Base-by-base conservation (phyloP, 1,284 basidiomycete species). In the Wolfiporia cocos region DNA sequence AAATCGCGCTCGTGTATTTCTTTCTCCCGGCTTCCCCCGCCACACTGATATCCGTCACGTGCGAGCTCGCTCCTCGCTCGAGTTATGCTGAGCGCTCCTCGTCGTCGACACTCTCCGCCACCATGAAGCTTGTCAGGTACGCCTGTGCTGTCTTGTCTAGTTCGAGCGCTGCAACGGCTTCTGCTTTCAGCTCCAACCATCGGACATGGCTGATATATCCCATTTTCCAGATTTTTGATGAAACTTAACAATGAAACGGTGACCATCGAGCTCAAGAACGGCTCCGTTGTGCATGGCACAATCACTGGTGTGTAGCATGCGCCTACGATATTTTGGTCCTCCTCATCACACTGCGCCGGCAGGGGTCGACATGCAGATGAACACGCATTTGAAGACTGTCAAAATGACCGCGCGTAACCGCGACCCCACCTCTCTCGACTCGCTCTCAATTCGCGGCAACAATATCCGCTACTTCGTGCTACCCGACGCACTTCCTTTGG, bases 211-310 rank as follows among this genome's bases (percentile, higher is more conserved):
- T n/a, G n/a, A n/a, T n/a, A 21, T 29, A 19, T 21, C 29, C 34
- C 39, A 31, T n/a, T 38, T 24, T 9, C 5, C 18, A 95, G 92
- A 65, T 95, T 97, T 70, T 80, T 97, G 76, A 98, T 98, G 95
- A 99, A 98, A 78, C 72, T 99, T 69, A 96, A 97, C 79, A 98
- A 98, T 66, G 95, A 99, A 78, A 95, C 93, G 55, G 94, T 98
- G 54, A 92, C 93, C 51, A 84, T 99, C 64, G 94, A 99, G 73
- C 79, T 99, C 58, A 99, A 99, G 73, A 98, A 99, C 55, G 95
- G 95, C 33, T 92, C 92, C 1, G 71, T 94, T 43, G 86, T 99
- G 21, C 90, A 96, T 59, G 95, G 95, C 14, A 99, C 95, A 19
- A 97, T 99, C 63, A 97, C 93, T 24, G 94, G 94, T 94, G 54